Evolutionary conservation across 1,139 yeast genomes (phyloP), one percentile per base, ranked within the genome.

Genomic region (Torulaspora pretoriensis): DNA sequence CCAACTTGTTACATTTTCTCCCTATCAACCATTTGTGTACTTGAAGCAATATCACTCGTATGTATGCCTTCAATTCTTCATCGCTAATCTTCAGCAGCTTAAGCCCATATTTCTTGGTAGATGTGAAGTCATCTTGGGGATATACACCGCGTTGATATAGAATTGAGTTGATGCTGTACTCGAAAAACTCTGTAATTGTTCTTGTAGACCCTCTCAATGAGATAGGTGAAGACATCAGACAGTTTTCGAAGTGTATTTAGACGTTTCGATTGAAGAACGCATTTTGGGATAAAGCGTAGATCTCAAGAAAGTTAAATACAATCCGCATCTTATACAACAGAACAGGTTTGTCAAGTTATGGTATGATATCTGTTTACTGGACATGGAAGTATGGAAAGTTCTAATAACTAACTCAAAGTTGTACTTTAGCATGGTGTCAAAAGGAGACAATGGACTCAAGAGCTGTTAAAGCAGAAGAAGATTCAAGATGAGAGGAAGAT

Each of bases 101-200:
- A 44, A 90, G 65, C 35, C 88, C 96, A 64, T 88, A 90, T 63
- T 88, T 88, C 54, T 79, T 76, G 3, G 87, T 90, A 0, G 83
- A 74, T 49, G 77, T 78, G 65, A 90, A 90, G 61, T 88, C 96
- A 55, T 87, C 96, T 2, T 87, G 75, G 0, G 96, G 96, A 59
- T 90, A 90, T 31, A 90, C 83, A 0, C 96, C 96, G 44, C 97
- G 70, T 63, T 90, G 97, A 64, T 84, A 90, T 5, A 90, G 73
- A 27, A 90, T 86, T 48, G 83, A 80, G 63, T 86, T 83, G 50
- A 87, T 80, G 47, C 90, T 80, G 61, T 79, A 87, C 58, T 85
- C 81, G 60, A 89, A 89, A 68, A 86, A 89, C 66, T 89, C 96
- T 1, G 92, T 78, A 0, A 88, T 88, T 0, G 78, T 73, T 52